Evolutionary conservation across 2,329 filamentous ascomycete genomes (phyloP), one percentile per base, ranked within the genome.

Genomic region (Huntiella decipiens): DNA sequence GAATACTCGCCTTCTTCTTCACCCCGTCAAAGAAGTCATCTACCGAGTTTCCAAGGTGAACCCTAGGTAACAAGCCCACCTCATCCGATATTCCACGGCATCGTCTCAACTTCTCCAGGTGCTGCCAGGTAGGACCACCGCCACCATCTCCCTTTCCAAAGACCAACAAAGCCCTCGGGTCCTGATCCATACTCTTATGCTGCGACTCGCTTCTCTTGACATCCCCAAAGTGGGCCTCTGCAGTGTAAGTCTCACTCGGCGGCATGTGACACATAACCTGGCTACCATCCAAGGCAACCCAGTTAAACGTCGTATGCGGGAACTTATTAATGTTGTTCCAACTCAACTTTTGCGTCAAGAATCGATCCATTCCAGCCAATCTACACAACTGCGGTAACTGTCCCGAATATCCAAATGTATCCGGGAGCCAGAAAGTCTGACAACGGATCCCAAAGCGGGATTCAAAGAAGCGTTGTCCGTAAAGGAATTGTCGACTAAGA

Each of bases 301-400:
- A 98, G 62, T 94, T 94, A 70, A 98, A 98, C 0, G 91, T 96
- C 4, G 91, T 96, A 58, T 96, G 91, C 0, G 91, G 91, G 64
- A 96, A 98, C 57, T 82, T 93, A 65, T 96, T 96, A 71, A 96
- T 96, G 60, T 96, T 96, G 67, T 96, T 96, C 91, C 91, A 98
- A 67, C 88, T 96, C 50, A 98, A 69, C 66, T 98, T 98, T 62
- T 98, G 91, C 0, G 91, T 98, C 56, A 98, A 81, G 67, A 98
- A 98, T 32, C 88, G 77, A 48, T 75, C 82, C 91, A 98, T 96
- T 15, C 86, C 88, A n/a, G 91, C 82, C 22, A 95, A 67, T 3
- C 88, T 81, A 58, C 86, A 96, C 37, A 98, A 68, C 58, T 98
- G 91, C 10, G 91, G 91, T 37, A 98, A 72, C 61, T 98, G 91